Evolutionary conservation across 805 yeast species (phyloP), one percentile per base, ranked within the genome.

Genomic region (Candida glaebosa): DNA sequence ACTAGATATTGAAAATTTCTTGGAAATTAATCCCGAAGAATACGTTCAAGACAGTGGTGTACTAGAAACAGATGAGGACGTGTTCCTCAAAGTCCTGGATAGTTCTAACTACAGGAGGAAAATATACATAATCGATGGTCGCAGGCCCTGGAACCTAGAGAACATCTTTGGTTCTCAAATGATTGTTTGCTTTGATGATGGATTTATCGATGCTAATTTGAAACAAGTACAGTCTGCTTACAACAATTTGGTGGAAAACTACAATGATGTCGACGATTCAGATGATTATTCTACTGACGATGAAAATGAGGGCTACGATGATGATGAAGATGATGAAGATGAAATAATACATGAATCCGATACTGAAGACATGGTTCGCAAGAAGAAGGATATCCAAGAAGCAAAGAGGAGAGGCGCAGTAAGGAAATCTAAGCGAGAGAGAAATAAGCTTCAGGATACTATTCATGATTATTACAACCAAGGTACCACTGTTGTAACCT

Each of bases 101-200:
- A 28, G 16, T 16, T 16, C 14, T 12, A 47, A 58, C 34, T 58
- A 73, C 31, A 74, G 65, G 37, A 73, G 93, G 48, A 78, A 73
- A 42, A 76, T 91, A 2, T 95, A 87, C 53, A 77, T 95, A 8
- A 73, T 93, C 42, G 99, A 93, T 62, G 89, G 96, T 3, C 93
- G 86, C 49, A 69, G 98, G 48, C 99, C 99, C 3, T 93, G 99
- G 98, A 90, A 90, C 62, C 67, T 93, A 48, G 96, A 90, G 58
- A 93, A 93, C 57, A 55, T 93, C 36, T 90, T 86, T 70, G 96
- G 96, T 1, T 82, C 91, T 5, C 79, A 79, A 7, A 73, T 79
- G 47, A 78, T 93, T 3, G 73, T 73, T 5, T 90, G 98, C 60
- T 76, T 90, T 45, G 98, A 90, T 56, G 98, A 91, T 58, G 96